Evolutionary conservation across 176 grass and related monocot species (phyloP), one percentile per base, ranked within the genome.

Genomic region (Musa troglodytarum): DNA sequence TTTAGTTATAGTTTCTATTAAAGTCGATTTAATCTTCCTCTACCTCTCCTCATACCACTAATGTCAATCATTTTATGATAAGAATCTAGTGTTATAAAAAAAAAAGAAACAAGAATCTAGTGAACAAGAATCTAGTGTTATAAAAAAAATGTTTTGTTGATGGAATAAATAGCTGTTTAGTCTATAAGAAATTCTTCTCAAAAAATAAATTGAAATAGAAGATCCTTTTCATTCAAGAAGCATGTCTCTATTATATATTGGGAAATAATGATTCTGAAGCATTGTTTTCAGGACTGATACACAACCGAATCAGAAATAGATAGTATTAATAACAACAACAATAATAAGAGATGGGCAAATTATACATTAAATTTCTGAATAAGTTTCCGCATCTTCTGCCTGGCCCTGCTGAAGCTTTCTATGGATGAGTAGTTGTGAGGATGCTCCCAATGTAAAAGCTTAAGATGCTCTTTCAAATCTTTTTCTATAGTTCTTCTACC

Each of bases 361-460:
- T 62, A 49, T 93, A 97, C 94, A 93, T 89, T 97, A 43, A 87
- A 88, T 73, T 74, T 73, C 52, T 84, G 77, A 65, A 90, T 64
- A 80, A 88, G 82, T 86, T 89, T 97, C 74, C 92, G 88, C 59
- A 83, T 75, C 82, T 87, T 97, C 52, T 93, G 87, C 68, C 90
- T 84, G 0, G 80, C 77, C 81, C 79, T 93, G 65, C 87, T 92
- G 76, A 97, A 97, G 63, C 74, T 89, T 54, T 90, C 88, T 80
- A 97, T 93, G 11, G 90, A 97, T 54, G 80, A 72, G 75, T 71
- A 77, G 74, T 76, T 89, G 58, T 80, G 75, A 69, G 87, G 85
- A 55, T 85, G 89, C 76, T 93, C 94, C 94, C 94, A 97, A 43
- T 82, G 75, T 79, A 85, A 93, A 84, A 97, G 88, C 79, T 89